A percentile compares a stretch with the other conserved stretches of the same genome.
phyloP scores from a whole-genome alignment of 306 rosid genomes.

The Trifolium dubium region DNA sequence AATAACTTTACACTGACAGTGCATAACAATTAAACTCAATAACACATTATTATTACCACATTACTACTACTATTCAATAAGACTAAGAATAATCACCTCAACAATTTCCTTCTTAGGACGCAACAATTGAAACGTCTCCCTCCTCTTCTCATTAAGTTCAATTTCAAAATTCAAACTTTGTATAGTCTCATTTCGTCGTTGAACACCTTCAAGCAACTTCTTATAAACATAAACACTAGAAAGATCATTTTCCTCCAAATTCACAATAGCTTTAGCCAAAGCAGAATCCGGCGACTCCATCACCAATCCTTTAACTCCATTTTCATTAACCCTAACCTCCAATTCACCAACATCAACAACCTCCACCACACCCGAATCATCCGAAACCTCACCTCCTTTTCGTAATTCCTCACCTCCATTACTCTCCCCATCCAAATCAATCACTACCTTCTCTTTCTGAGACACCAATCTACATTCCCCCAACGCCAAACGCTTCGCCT shows the following conservation, averaged over 20 bases:
- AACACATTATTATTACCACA: background rate
- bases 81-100: slow-evolving; percentile 47
- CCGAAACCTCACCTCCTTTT: slow-evolving; percentile 35
- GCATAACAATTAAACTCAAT: too few relatives aligned
- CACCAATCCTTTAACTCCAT: slow-evolving; percentile 44
- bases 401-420: slow-evolving; percentile 2
- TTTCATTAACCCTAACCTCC: slow-evolving; percentile 33
- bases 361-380: slow-evolving; percentile 62
- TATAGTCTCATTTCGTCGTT: slow-evolving; percentile 41
- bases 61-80: background rate
- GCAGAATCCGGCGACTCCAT: slow-evolving; percentile 54
- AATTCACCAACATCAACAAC: slow-evolving; percentile 4
- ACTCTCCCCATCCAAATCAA: slow-evolving; percentile 61
- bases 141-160: slow-evolving; percentile 55
- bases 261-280: slow-evolving; percentile 43
- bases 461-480: slow-evolving; percentile 36
- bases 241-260: slow-evolving; percentile 48
- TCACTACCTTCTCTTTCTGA: slow-evolving; percentile 55
- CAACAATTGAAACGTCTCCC: slow-evolving; percentile 42
- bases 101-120: slow-evolving; percentile 56
- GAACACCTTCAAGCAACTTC: slow-evolving; percentile 62
- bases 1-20: background rate
- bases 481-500: slow-evolving; percentile 51
- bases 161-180: slow-evolving; percentile 56
- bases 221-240: slow-evolving; percentile 55